Percentiles rank a stretch among this genome's conserved stretches.
Conservation (phyloP, 345 rosid genomes). For the Durio zibethinus region DNA sequence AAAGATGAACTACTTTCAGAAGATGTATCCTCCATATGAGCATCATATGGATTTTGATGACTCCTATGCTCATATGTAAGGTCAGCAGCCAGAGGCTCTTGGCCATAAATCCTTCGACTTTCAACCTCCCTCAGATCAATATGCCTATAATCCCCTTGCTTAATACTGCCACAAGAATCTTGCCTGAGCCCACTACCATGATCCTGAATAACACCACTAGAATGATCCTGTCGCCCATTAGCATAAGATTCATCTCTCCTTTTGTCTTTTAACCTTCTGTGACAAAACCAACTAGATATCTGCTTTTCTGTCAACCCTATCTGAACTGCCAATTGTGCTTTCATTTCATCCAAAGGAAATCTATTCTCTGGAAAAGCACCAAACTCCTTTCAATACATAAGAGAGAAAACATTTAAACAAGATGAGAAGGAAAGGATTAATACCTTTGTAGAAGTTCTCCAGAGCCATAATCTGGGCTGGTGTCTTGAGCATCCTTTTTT, state of each 20-base stretch:
- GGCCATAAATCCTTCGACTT: slow-evolving; percentile 59
- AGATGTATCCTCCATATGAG: slow-evolving; percentile 61
- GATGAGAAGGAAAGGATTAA: slow-evolving; percentile 9
- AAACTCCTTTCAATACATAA: slow-evolving; percentile 15
- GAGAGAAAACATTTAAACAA: slow-evolving; percentile 17
- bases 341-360: slow-evolving; percentile 84
- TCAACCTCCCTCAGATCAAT: slow-evolving; percentile 79
- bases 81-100: slow-evolving; percentile 36
- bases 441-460: slow-evolving; percentile 82
- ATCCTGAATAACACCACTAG: slow-evolving; percentile 78
- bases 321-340: slow-evolving; percentile 57
- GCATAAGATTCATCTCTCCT: slow-evolving; percentile 55
- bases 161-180: slow-evolving; percentile 96
- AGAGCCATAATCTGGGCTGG: slow-evolving; percentile 68
- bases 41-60: slow-evolving; percentile 37
- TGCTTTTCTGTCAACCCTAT: slow-evolving; percentile 86
- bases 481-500: slow-evolving; percentile 67
- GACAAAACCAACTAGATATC: slow-evolving; percentile 98
- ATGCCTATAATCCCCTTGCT: slow-evolving; percentile 59
- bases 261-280: slow-evolving; percentile 88
- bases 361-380: slow-evolving; percentile 52
- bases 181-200: slow-evolving; percentile 77
- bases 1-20: slow-evolving; percentile 66
- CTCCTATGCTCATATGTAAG: slow-evolving; percentile 33
- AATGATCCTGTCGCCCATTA: slow-evolving; percentile 75